Evolutionary conservation across 78 protist species (phyloP).

Genomic region (Polysphondylium violaceum): DNA sequence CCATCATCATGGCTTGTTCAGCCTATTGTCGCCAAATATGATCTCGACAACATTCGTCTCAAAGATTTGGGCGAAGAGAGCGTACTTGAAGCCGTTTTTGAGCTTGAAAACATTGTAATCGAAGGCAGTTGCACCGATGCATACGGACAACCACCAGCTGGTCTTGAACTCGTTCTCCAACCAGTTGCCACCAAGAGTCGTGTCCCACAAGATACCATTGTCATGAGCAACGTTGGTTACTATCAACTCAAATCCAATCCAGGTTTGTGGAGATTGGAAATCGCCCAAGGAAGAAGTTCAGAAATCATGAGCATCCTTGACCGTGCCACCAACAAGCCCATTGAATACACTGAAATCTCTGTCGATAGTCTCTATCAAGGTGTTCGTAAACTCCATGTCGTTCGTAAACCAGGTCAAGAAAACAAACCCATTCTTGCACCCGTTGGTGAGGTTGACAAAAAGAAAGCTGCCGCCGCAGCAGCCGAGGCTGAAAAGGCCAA

Average conservation of each 20-base stretch:
- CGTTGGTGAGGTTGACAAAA: slow-evolving; percentile 8
- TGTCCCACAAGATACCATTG: slow-evolving; percentile 64
- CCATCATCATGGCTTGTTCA: slow-evolving; percentile 73
- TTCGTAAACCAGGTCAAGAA: slow-evolving; percentile 54
- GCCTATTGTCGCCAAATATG: slow-evolving; percentile 75
- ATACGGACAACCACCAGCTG: slow-evolving; percentile 69
- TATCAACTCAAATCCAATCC: slow-evolving; percentile 93
- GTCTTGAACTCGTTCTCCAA: slow-evolving; percentile 4
- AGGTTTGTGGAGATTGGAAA: slow-evolving; percentile 83
- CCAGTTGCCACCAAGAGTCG: neutral
- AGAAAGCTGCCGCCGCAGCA: slow-evolving; percentile 1
- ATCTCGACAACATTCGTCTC: slow-evolving; percentile 81
- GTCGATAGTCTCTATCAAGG: slow-evolving; percentile 12
- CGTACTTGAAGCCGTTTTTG: slow-evolving; percentile 51
- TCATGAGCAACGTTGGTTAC: slow-evolving; percentile 88
- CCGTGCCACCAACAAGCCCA: neutral
- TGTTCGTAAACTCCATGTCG: neutral
- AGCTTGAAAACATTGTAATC: slow-evolving; percentile 53
- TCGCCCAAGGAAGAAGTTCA: slow-evolving; percentile 28
- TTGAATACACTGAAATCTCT: too few species aligned
- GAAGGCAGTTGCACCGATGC: slow-evolving; percentile 37
- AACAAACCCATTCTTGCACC: slow-evolving; percentile 36
- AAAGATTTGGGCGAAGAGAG: slow-evolving; percentile 65
- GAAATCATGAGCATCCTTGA: slow-evolving; percentile 18
- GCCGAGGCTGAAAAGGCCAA: neutral